Base-by-base conservation (phyloP, 2,329 filamentous ascomycete species). In the Trichoderma atroviride region DNA sequence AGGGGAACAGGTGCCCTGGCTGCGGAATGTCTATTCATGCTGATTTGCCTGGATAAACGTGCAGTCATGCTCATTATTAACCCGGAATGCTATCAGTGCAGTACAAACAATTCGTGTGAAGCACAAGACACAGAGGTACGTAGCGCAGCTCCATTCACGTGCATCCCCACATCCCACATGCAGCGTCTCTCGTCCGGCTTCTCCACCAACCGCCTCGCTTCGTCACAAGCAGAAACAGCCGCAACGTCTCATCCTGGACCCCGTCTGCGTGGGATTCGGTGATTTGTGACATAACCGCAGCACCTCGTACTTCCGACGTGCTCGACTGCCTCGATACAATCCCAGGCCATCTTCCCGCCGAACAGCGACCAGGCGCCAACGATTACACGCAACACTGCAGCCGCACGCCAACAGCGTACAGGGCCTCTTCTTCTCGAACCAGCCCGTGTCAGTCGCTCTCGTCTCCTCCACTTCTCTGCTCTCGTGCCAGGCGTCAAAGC, bases 191-290 rank as follows among this genome's bases (percentile, higher is more conserved):
- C 43, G 6, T 50, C 47, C 47, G 29, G 16, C 52, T 10, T 33
- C 58, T 63, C 60, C 43, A 47, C 47, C 60, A 63, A 53, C 52
- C 60, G 24, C 40, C 16, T 16, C n/a, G 47, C 37, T 24, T 27
- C 47, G 55, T 63, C 31, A 52, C 47, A 53, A 11, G 27, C 27
- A 29, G 37, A 62, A 62, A 55, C 61, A 40, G 47, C 60, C 47
- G 60, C 59, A 35, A 33, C 61, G 61, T 64, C 61, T 64, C 61
- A 55, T 55, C 47, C 22, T 31, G 7, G 59, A 24, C 9, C 59
- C n/a, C 29, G 43, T 24, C 24, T 13, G 22, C 13, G 47, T 50
- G 47, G n/a, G 9, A 50, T 50, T 29, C 53, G 16, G 29, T 33
- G 27, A 27, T 55, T 29, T 16, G 27, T 57, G 55, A 19, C 27